A percentile compares a stretch with the other conserved stretches of the same genome.
These are phyloP conservation scores for Solidago caesia DNA, from an alignment of 129 eudicot genomes.

Conservation along the genomic window DNA sequence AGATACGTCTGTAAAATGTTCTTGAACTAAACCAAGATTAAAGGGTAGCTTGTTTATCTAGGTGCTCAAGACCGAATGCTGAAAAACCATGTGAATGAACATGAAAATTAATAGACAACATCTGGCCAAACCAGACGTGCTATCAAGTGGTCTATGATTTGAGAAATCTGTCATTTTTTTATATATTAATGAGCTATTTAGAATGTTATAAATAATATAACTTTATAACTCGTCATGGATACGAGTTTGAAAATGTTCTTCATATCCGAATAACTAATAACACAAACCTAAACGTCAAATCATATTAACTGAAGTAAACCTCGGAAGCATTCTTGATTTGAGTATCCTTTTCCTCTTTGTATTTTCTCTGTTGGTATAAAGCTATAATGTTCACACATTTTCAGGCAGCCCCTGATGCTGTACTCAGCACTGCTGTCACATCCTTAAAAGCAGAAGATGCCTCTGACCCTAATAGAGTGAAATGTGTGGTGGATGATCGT, in stretches of 20 bases:
- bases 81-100: too few species aligned
- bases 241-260: background rate
- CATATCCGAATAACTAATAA: background rate
- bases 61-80: too few species aligned
- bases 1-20: background rate
- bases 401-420: constrained; percentile 80
- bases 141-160: too few species aligned
- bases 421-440: constrained; percentile 88
- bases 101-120: too few species aligned
- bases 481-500: constrained; percentile 75
- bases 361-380: background rate
- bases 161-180: background rate
- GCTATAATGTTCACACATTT: constrained; percentile 2
- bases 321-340: constrained; percentile 1
- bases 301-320: background rate
- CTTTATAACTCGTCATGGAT: background rate
- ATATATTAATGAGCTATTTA: background rate
- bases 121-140: too few species aligned
- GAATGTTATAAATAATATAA: background rate
- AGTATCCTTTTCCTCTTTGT: background rate
- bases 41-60: too few species aligned
- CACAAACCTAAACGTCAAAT: background rate
- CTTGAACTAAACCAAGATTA: background rate
- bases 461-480: constrained; percentile 80
- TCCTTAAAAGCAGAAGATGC: constrained; percentile 83